Percentiles rank a stretch among this genome's conserved stretches.
phyloP scores from a whole-genome alignment of 1,284 basidiomycete genomes.

The Phlebopus sp. region DNA sequence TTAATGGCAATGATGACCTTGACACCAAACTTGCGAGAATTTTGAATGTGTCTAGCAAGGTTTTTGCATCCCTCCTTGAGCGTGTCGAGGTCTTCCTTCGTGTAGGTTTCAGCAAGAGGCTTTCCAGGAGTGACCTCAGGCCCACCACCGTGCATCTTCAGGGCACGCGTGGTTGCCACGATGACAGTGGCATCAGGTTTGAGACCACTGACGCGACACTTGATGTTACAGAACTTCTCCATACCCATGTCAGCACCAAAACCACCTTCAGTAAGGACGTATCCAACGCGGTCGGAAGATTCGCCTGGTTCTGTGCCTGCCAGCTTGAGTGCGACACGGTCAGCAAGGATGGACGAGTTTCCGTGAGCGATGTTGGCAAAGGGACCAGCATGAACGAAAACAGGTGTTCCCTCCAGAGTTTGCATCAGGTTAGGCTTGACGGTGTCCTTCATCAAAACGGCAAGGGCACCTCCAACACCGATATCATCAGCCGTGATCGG shows the following conservation, averaged over 20 bases:
- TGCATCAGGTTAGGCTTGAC: conserved; percentile 99
- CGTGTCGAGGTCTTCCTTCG: conserved; percentile 89
- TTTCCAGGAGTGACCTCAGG: conserved; percentile 98
- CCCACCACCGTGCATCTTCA: conserved; percentile 99
- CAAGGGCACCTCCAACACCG: conserved; percentile 92
- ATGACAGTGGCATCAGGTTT: conserved; percentile 93
- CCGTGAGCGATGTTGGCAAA: conserved; percentile 99
- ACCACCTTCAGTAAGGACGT: conserved; percentile 97
- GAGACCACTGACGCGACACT: conserved; percentile 92
- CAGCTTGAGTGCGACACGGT: conserved; percentile 94
- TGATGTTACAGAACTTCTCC: conserved; percentile 99
- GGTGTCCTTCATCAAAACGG: conserved; percentile 98
- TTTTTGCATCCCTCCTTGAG: conserved; percentile 94
- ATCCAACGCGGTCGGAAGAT: conserved; percentile 76
- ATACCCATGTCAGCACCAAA: conserved; percentile 99
- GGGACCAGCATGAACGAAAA: conserved; percentile 98
- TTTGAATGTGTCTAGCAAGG: conserved; percentile 91
- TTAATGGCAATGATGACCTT: conserved; percentile 98
- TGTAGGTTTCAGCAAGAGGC: conserved; percentile 90
- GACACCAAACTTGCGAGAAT: conserved; percentile 93
- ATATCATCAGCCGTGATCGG: conserved; percentile 97
- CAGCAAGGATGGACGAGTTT: conserved; percentile 97
- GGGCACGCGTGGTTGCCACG: conserved; percentile 94
- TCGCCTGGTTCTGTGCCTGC: conserved; percentile 96
- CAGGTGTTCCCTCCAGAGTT: conserved; percentile 96